Evolutionary conservation across 1,284 basidiomycete genomes (phyloP), one percentile per base, ranked within the genome.

Genomic region (Apiotrichum gamsii): DNA sequence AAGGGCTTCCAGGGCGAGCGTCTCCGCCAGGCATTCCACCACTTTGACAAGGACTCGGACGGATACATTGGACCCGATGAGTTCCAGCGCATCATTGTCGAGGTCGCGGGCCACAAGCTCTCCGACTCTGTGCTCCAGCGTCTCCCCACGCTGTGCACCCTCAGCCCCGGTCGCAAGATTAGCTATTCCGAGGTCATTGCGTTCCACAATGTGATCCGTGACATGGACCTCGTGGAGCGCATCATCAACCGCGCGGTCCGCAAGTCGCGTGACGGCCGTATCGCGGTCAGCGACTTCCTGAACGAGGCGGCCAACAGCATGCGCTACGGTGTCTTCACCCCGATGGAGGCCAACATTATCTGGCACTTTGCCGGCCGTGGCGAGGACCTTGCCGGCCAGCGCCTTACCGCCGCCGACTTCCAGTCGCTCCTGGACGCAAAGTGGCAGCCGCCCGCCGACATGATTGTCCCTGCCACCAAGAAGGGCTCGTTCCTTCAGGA

Each of bases 1-100:
- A 95, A 94, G 73, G 91, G 90, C 36, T 79, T 95, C 52, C 91
- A 94, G 75, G 91, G 90, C 62, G 91, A 96, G 73, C 84, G 91
- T 39, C 78, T 95, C 50, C 83, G 91, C 56, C 91, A 96, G 74
- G 85, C 90, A 25, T 95, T 95, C 78, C 86, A 82, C 73, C 82
- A 83, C 73, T 78, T 95, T 64, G 91, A 95, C 72, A 76, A 79
- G 51, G 85, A 93, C 64, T 81, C 85, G 62, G 87, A 91, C 65
- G 90, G 91, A 40, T 90, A 91, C 74, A 95, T 96, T 73, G 78
- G 75, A 54, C 87, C 90, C 18, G 87, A 90, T 39, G 83, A 95
- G 66, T 95, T 95, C 74, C 90, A 94, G 69, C 81, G 81, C 54
- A 95, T 95, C 65, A 89, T 96, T 65, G 72, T 91, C 71, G 91